Base-by-base conservation (phyloP, 345 rosid species). In the Sisymbrium irio region DNA sequence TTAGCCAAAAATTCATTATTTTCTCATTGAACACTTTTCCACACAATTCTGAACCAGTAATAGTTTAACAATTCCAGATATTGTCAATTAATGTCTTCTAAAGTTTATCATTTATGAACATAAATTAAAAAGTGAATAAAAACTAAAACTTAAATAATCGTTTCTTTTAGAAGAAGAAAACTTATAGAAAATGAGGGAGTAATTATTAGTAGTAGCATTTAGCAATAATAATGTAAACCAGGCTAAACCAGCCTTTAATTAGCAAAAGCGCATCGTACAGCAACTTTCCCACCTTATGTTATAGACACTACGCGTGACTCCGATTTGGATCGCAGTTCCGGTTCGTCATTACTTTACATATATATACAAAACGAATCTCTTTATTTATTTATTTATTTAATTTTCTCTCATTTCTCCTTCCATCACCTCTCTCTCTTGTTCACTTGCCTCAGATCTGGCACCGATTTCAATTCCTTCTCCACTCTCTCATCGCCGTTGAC, bases 361-460 rank as follows among this genome's bases (percentile, higher is more conserved):
- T 2, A 53, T 51, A 4, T 22, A 22, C 25, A 22, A 22, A 22
- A 3, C 25, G 25, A 22, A 22, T 22, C 25, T 22, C 25, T 22
- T 22, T 22, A 22, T 22, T 22, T 22, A 22, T 18, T 8, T 27
- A 27, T 2, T 27, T 2, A 2, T 27, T 27, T 27, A 27, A 27
- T 22, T 28, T 47, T 35, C 4, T 25, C 27, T 62, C 35, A 9
- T 22, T 49, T 47, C 36, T n/a, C 25, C 15, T 42, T 7, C 30
- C 56, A 25, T 30, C 54, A 30, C 65, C 35, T 45, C 25, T 62
- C 25, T 62, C 75, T 62, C 63, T 27, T 27, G 14, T 54, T 54
- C 70, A 44, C 56, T 53, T 33, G 76, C 72, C 65, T 72, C 82
- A 84, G 87, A 86, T 84, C 90, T 81, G 68, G 57, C 67, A 58